Base-by-base conservation (phyloP, 1,284 basidiomycete genomes). In the Trichosporon sp. region DNA sequence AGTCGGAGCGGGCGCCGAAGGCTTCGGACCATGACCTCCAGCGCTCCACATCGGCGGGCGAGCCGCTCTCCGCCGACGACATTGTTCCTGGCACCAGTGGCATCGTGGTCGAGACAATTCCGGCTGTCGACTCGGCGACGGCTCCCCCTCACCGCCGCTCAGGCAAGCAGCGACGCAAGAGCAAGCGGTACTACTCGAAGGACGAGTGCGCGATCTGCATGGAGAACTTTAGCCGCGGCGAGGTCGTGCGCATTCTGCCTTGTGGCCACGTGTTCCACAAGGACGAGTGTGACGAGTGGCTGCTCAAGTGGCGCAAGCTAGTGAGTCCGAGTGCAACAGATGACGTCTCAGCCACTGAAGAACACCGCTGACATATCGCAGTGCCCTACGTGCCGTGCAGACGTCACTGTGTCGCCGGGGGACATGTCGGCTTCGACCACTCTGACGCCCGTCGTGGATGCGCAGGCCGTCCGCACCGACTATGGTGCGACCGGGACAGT, bases 141-240 rank as follows among this genome's bases (percentile, higher is more conserved):
- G 35, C 51, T 19, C 66, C 54, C 14, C 59, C 40, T 4, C 56
- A 32, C 1, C 69, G 70, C 19, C 64, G 65, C 19, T 51, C 66
- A 0, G 73, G 71, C 21, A 74, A 74, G 69, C 65, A 70, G 69
- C 69, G 71, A 4, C 69, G 73, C 43, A 67, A 67, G 46, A 72
- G 71, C 68, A 75, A 77, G 72, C 73, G 78, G 65, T 84, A 83
- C 72, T 84, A 81, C 70, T 80, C 79, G 11, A 83, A 83, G 74
- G 83, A 84, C 74, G 93, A 96, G 80, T 97, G 94, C 78, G 91
- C 93, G 11, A 96, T 97, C 74, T 97, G 94, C 81, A 87, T 97
- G 74, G 91, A 88, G 74, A 89, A 91, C 75, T 96, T 96, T 77
- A 89, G 85, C 51, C 89, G 90, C 76, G 93, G 93, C 1, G 94